A percentile compares a stretch with the other conserved stretches of the same genome.
phyloP scores from a whole-genome alignment of 257 asterid species.

The Scutellaria barbata region DNA sequence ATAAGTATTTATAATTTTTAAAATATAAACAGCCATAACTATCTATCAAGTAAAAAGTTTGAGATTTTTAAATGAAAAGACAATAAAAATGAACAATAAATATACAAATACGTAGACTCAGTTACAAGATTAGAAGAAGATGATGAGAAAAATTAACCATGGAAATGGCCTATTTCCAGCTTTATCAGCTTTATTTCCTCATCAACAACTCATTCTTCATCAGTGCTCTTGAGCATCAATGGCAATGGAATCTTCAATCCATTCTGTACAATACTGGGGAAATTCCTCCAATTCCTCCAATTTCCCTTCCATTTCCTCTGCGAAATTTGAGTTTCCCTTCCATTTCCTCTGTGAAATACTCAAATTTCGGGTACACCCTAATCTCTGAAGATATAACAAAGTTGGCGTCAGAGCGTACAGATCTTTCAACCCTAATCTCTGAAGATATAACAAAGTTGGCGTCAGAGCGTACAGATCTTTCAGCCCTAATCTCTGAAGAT shows the following conservation, averaged over 20 bases:
- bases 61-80: too few species aligned
- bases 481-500: slow-evolving; percentile 74
- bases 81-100: neutral
- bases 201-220: slow-evolving; percentile 63
- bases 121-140: neutral
- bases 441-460: slow-evolving; percentile 83
- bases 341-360: slow-evolving; percentile 65
- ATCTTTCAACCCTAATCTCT: slow-evolving; percentile 68
- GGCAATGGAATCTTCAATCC: slow-evolving; percentile 63
- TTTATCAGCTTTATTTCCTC: slow-evolving; percentile 37
- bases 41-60: too few species aligned
- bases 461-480: slow-evolving; percentile 60
- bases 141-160: neutral
- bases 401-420: slow-evolving; percentile 76
- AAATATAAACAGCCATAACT: too few species aligned
- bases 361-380: slow-evolving; percentile 76
- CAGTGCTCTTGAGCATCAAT: slow-evolving; percentile 70
- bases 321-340: slow-evolving; percentile 58
- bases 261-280: slow-evolving; percentile 70
- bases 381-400: slow-evolving; percentile 68
- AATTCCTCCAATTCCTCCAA: slow-evolving; percentile 69
- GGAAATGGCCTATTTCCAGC: neutral
- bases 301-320: slow-evolving; percentile 58
- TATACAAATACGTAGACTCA: slow-evolving; percentile 1
- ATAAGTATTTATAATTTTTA: too few species aligned